Evolutionary conservation across 1,284 basidiomycete genomes (phyloP).

Genomic region (Xanthoconium separans): DNA sequence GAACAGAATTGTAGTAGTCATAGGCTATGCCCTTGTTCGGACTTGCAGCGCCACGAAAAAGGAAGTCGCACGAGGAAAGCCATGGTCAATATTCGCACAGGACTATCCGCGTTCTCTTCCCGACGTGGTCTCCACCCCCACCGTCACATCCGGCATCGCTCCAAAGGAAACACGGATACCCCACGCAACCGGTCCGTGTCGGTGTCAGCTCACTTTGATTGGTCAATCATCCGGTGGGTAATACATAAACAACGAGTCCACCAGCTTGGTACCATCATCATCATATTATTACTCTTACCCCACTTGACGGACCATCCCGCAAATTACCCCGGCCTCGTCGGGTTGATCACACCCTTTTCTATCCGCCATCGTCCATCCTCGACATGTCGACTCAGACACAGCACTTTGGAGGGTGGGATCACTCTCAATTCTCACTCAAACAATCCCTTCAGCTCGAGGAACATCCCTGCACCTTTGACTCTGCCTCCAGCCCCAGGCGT

Average conservation of each 20-base stretch:
- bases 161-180: neutral
- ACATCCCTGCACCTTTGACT: conserved; percentile 24
- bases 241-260: conserved; percentile 5
- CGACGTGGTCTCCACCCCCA: neutral
- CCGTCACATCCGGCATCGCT: neutral
- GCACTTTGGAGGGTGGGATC: conserved; percentile 20
- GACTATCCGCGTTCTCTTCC: neutral
- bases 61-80: neutral
- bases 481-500: conserved; percentile 12
- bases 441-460: conserved; percentile 43
- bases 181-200: conserved; percentile 9
- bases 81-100: neutral
- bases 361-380: neutral
- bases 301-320: conserved; percentile 1
- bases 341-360: conserved; percentile 1
- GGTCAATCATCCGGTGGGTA: neutral
- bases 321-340: neutral
- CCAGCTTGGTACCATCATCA: too few relatives aligned
- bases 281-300: neutral
- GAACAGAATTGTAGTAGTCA: too few relatives aligned
- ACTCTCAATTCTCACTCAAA: conserved; percentile 13
- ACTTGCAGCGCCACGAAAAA: neutral
- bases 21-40: too few relatives aligned
- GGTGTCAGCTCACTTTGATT: neutral
- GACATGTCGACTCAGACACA: conserved; percentile 28